Evolutionary conservation across 2,329 filamentous ascomycete genomes (phyloP), one percentile per base, ranked within the genome.

Genomic region (Ilyonectria destructans): DNA sequence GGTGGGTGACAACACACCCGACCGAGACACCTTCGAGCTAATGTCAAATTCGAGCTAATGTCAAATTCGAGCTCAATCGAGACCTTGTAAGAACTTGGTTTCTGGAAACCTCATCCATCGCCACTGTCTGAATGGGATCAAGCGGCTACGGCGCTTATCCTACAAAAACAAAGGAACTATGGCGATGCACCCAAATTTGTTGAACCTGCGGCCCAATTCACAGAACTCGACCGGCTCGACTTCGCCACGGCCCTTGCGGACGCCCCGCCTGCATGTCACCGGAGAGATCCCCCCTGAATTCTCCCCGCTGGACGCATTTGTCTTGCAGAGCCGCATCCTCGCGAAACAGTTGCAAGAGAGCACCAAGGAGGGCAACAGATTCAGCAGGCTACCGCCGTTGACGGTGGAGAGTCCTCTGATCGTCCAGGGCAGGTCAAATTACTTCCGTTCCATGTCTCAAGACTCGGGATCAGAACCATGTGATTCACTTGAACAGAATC

Each of bases 241-340:
- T 77, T 84, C 61, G 84, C 87, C 19, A 86, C 23, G 86, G 62
- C 87, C 89, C n/a, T 81, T 91, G 37, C 86, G 87, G 71, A 95
- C 93, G n/a, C 92, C 93, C 48, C 91, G 92, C 69, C 84, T 94
- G 66, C 92, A 95, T 80, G 87, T 93, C 65, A 92, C 92, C 65
- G 93, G 93, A 69, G 93, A 96, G 75, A 88, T 93, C 1, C 96
- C 96, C 21, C 96, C 96, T 5, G 93, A 96, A 59, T 87, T 98
- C 65, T 98, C 96, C 8, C 96, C 96, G 12, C 88, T 99, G 71
- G 96, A 99, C 86, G 96, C 96, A 54, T 97, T 99, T 79, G 96
- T 95, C 23, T 88, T 96, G 69, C 96, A 98, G 79, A 97, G 95
- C 75, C 92, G 96, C 65, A 84, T 97, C 75, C 88, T 99, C 58